Base-by-base conservation (phyloP, 2,329 filamentous ascomycete species). In the Pestalotiopsis fici region DNA sequence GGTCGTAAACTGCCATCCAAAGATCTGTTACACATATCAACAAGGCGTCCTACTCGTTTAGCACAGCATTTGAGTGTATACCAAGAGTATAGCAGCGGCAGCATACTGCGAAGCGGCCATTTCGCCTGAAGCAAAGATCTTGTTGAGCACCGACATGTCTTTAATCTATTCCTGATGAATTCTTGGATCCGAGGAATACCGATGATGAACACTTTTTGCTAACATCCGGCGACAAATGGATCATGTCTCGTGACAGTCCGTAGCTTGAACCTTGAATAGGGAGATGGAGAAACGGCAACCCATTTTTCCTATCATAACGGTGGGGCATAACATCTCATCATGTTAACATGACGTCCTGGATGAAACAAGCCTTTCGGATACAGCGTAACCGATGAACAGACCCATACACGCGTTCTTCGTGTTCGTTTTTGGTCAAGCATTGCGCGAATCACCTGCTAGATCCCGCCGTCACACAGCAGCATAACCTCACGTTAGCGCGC, bases 1-100 rank as follows among this genome's bases (percentile, higher is more conserved):
- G 25, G 61, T 69, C 35, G 67, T 54, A 27, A 66, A 55, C 67
- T 71, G 67, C 69, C 72, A 74, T 55, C 67, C 31, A 21, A 72
- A 4, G 37, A 70, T 59, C 75, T 76, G 61, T 21, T 7, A 39
- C 31, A 11, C 12, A 18, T 13, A 23, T 62, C 18, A 62, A 31
- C 25, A 35, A 35, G n/a, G n/a, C 5, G 4, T n/a, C 9, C 9
- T 37, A 31, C 13, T 21, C 7, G 1, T 27, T 59, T 23, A 15
- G 23, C 6, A 3, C 3, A n/a, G 23, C 23, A 28, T 28, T 27
- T 4, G 55, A 35, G 4, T n/a, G n/a, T 31, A 59, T 39, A 62
- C 59, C 59, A 62, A 27, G 3, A 50, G n/a, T 25, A 62, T 11
- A 21, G 37, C 59, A 25, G 59, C 31, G 12, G 59, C 37, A 21